A percentile compares a stretch with the other conserved stretches of the same genome.
phyloP scores from a whole-genome alignment of 2,329 filamentous ascomycete species.

The Colletotrichum sp. region DNA sequence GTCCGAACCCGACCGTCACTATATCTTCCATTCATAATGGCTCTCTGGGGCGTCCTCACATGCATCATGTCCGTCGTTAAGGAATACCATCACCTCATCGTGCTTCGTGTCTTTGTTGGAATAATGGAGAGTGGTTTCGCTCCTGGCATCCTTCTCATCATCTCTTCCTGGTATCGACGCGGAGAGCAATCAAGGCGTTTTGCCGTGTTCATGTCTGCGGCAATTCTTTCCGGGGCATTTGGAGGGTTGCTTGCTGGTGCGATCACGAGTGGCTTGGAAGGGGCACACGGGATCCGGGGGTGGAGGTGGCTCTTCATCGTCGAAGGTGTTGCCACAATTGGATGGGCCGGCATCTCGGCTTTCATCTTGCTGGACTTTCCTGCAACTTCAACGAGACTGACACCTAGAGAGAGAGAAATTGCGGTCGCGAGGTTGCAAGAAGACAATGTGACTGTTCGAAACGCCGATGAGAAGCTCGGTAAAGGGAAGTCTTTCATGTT shows the following conservation, averaged over 20 bases:
- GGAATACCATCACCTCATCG: conserved; percentile 29
- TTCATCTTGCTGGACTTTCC: conserved; percentile 76
- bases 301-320: conserved; percentile 64
- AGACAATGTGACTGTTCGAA: conserved; percentile 66
- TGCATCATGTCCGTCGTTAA: conserved; percentile 28
- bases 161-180: conserved; percentile 71
- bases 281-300: conserved; percentile 50
- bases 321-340: conserved; percentile 68
- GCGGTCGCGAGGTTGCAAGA: conserved; percentile 61
- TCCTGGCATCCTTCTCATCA: conserved; percentile 63
- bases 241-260: conserved; percentile 66
- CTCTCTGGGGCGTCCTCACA: conserved; percentile 42
- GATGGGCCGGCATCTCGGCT: conserved; percentile 66
- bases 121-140: conserved; percentile 65
- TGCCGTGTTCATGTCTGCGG: conserved; percentile 76
- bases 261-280: conserved; percentile 61
- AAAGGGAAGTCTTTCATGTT: conserved; percentile 19
- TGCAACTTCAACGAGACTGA: conserved; percentile 53
- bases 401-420: conserved; percentile 64
- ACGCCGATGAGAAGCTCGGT: conserved; percentile 54
- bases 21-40: conserved; percentile 72
- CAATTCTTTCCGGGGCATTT: conserved; percentile 71
- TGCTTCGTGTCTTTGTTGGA: conserved; percentile 50
- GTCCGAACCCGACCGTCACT: conserved; percentile 66
- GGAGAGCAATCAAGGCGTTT: conserved; percentile 35